A percentile compares a stretch with the other conserved stretches of the same genome.
These are phyloP conservation scores for Populus nigra DNA, from an alignment of 345 rosid species.

Conservation along the genomic window DNA sequence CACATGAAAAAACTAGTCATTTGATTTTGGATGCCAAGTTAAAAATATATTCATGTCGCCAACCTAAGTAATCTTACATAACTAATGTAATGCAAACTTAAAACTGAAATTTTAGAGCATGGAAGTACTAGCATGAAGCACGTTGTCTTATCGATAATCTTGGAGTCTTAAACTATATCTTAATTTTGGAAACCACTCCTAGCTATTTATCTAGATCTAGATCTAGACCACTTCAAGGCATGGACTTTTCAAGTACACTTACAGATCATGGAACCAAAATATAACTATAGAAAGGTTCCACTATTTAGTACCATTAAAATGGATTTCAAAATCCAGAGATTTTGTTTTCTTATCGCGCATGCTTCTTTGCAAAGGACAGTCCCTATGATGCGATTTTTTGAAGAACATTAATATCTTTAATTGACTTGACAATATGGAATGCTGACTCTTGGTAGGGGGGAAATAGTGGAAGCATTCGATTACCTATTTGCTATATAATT, in stretches of 20 bases:
- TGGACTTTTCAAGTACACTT: not conserved
- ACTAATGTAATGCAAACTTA: not conserved
- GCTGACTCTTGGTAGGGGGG: conserved; percentile 64
- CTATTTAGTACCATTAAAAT: conserved; percentile 38
- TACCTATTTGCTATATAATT: not conserved
- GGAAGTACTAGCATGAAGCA: not conserved
- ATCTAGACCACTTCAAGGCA: not conserved
- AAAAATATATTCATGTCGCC: not conserved
- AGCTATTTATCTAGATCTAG: not conserved
- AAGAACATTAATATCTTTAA: conserved; percentile 66
- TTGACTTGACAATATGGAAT: conserved; percentile 66
- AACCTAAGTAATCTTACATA: not conserved
- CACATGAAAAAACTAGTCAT: not conserved
- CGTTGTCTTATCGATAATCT: not conserved
- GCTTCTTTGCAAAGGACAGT: conserved; percentile 56
- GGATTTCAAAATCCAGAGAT: conserved; percentile 26
- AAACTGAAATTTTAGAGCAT: not conserved
- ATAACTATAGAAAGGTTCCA: not conserved
- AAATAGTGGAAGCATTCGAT: conserved; percentile 8
- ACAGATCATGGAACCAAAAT: not conserved
- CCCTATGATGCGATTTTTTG: conserved; percentile 53
- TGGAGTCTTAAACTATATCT: not conserved
- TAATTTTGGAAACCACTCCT: not conserved
- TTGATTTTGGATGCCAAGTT: not conserved
- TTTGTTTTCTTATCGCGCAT: conserved; percentile 22